Base-by-base conservation (phyloP, 169 alveolate species). In the Hammondia hammondi region DNA sequence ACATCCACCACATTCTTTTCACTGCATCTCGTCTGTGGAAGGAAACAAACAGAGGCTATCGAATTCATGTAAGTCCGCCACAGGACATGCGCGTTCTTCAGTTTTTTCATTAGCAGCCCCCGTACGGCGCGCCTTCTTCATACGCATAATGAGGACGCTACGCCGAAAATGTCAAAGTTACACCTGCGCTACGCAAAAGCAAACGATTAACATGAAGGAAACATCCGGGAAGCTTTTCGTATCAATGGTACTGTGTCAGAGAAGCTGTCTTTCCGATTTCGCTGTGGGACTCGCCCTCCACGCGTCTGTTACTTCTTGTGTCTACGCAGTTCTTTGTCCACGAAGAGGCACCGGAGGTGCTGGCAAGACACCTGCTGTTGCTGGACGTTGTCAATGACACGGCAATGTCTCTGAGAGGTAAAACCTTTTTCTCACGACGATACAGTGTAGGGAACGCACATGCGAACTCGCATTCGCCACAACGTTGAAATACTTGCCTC, bases 281-380 rank as follows among this genome's bases (percentile, higher is more conserved):
- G 61, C 19, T 14, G 61, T 52, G 19, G 1, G 43, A 39, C 43
- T 39, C 43, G 43, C 19, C 19, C 1, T 52, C 61, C 61, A 14
- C 19, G 24, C 19, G 61, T 52, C 10, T 52, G 61, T 21, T 9
- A 12, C 56, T 39, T 77, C 19, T 77, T 77, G 87, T 77, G 32
- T 7, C 87, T 32, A 21, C 21, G 27, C 96, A 94, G 96, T 95
- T 96, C 70, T 97, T 96, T 84, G 85, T 97, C 37, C 98, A 97
- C 92, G 98, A 97, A 82, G 95, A 92, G n/a, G 94, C 96, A 56
- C 90, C 93, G 45, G 98, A 97, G 85, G 96, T 94, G 39, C 88
- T 97, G 84, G 97, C 98, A 67, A 91, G 98, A 92, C 96, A 95
- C 72, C 52, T 97, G n/a, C 92, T 97, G 39, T 94, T 97, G 57